Evolutionary conservation across 345 rosid genomes (phyloP).

Genomic region (Bruguiera sexangula): DNA sequence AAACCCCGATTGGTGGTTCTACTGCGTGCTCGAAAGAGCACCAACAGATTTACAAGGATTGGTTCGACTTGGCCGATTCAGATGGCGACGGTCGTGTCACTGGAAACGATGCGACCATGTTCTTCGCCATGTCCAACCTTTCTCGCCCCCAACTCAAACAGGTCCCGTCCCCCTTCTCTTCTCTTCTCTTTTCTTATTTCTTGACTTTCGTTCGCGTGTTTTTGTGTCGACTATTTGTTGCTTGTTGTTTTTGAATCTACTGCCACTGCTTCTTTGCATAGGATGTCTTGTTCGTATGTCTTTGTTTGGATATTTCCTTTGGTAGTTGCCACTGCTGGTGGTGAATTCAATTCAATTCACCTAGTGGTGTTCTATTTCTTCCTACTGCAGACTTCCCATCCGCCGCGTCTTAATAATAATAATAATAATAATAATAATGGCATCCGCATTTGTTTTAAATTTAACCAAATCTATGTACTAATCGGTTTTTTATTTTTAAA

Average conservation of each 20-base stretch:
- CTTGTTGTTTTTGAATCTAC: not conserved
- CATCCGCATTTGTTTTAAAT: too few species aligned
- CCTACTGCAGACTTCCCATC: too few species aligned
- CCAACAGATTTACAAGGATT: constrained; percentile 65
- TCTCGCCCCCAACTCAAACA: constrained; percentile 91
- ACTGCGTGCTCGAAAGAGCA: constrained; percentile 61
- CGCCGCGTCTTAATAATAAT: too few species aligned
- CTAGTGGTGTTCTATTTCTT: too few species aligned
- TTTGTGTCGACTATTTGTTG: not conserved
- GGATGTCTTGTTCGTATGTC: not conserved
- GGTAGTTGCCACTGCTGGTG: too few species aligned
- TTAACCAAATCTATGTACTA: too few species aligned
- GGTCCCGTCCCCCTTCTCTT: constrained; percentile 25
- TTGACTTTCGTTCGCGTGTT: not conserved
- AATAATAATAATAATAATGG: too few species aligned
- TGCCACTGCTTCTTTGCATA: not conserved
- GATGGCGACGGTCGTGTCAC: constrained; percentile 86
- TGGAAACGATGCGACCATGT: constrained; percentile 73
- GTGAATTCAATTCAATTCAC: too few species aligned
- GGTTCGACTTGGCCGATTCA: constrained; percentile 80
- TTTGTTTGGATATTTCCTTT: not conserved
- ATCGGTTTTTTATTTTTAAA: not conserved
- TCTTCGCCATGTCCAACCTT: constrained; percentile 78
- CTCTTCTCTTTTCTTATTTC: not conserved
- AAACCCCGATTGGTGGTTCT: constrained; percentile 17